Conservation (phyloP, 2,329 filamentous ascomycete genomes). For the Acrodontium crateriforme region DNA sequence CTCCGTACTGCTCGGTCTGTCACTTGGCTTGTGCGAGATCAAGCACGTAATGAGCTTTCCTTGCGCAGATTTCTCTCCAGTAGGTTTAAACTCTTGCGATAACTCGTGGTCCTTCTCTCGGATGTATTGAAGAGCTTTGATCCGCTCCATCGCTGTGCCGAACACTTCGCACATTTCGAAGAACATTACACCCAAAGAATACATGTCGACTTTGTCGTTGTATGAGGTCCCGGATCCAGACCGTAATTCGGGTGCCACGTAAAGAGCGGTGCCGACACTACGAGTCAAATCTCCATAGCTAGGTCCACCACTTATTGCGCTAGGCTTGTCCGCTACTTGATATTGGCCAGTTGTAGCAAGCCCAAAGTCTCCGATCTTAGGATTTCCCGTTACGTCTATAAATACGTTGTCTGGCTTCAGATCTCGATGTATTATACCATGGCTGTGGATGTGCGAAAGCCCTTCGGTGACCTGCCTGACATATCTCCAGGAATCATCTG, state of each 20-base stretch:
- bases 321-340: conserved; percentile 41
- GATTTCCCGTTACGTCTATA: conserved; percentile 77
- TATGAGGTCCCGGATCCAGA: conserved; percentile 64
- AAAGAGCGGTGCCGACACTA: conserved; percentile 66
- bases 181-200: conserved; percentile 90
- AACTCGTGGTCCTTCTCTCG: conserved; percentile 54
- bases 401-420: conserved; percentile 97
- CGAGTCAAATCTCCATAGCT: conserved; percentile 49
- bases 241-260: conserved; percentile 83
- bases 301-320: conserved; percentile 16
- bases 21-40: conserved; percentile 66
- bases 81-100: conserved; percentile 55
- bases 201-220: conserved; percentile 96
- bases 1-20: conserved; percentile 69
- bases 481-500: conserved; percentile 75
- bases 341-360: conserved; percentile 81
- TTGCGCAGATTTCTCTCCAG: conserved; percentile 54
- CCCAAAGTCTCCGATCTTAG: conserved; percentile 94
- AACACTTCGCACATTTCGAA: conserved; percentile 81
- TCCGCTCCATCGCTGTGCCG: conserved; percentile 49
- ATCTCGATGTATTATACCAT: conserved; percentile 89
- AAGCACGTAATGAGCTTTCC: conserved; percentile 66
- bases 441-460: conserved; percentile 72
- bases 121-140: conserved; percentile 52
- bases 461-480: conserved; percentile 88